Evolutionary conservation across 2,329 filamentous ascomycete species (phyloP).

Genomic region (Exserohilum turcica): DNA sequence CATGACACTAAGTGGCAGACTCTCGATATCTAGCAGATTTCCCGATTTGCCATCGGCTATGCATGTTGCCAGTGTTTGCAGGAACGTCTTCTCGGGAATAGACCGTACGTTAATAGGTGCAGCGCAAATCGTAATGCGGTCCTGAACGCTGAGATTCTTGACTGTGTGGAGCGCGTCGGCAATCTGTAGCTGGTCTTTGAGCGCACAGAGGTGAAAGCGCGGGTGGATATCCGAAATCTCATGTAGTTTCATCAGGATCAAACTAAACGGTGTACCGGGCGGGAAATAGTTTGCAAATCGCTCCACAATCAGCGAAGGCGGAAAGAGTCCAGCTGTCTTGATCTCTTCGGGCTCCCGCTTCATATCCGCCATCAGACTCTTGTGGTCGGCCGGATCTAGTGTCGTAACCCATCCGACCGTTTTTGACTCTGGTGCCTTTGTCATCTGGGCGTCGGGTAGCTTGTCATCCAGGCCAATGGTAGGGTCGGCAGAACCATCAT

Average conservation of each 20-base stretch:
- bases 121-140: conserved; percentile 76
- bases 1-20: conserved; percentile 74
- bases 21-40: conserved; percentile 70
- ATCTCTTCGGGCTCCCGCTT: conserved; percentile 67
- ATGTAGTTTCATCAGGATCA: conserved; percentile 76
- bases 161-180: conserved; percentile 77
- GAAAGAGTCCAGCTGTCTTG: conserved; percentile 72
- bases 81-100: conserved; percentile 50
- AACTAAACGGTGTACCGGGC: conserved; percentile 77
- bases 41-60: conserved; percentile 72
- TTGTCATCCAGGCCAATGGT: conserved; percentile 29
- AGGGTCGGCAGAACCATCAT: conserved; percentile 13
- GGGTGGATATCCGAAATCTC: conserved; percentile 68
- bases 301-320: conserved; percentile 72
- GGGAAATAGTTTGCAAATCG: conserved; percentile 83
- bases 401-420: conserved; percentile 78
- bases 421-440: conserved; percentile 7
- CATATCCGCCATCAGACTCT: conserved; percentile 67
- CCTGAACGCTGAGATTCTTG: conserved; percentile 68
- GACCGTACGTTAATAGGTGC: conserved; percentile 69
- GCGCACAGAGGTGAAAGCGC: conserved; percentile 71
- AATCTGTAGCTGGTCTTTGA: conserved; percentile 67
- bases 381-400: conserved; percentile 72
- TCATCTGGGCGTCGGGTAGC: background rate
- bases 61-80: conserved; percentile 69